Evolutionary conservation across 495 filamentous ascomycete genomes (phyloP), one percentile per base, ranked within the genome.

Genomic region (Saxispiralis lemnorum): DNA sequence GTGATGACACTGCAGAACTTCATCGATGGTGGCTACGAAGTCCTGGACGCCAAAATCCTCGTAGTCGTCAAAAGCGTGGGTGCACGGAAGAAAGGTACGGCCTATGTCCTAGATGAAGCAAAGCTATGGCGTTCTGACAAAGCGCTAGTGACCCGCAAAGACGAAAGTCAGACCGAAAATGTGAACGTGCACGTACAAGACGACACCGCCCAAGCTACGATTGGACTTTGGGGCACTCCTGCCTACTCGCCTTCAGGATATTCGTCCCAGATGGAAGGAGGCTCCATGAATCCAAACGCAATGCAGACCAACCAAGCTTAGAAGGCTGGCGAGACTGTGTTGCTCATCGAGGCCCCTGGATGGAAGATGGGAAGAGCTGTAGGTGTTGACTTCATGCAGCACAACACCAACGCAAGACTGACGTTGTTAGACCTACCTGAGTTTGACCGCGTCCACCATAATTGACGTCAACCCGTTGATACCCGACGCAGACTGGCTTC

Each of bases 401-500:
- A 31, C 10, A n/a, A 14, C 17, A 9, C 34, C 13, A 13, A 13
- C 3, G n/a, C 19, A 5, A n/a, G 14, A 24, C 39, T 51, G 39
- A 47, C 28, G 2, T 2, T 1, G 40, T 2, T 49, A 51, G n/a
- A 45, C 57, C 6, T 58, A 49, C 38, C 38, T 79, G 1, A 64
- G 58, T 2, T 53, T 78, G 12, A 62, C 52, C 13, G 44, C 63
- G 6, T 56, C 57, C 10, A 72, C 71, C 1, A 63, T 64, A 45
- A 52, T 79, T 12, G 71, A 81, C 30, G 58, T 80, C 24, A 66
- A 79, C 49, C 76, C 76, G 0, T 52, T 51, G 4, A 71, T 73
- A 31, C 51, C 53, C 0, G 77, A 81, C 42, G 70, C 70, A 3
- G 56, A 64, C 19, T 78, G 72, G 73, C 57, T 80, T 14, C 62